Conservation (phyloP, 192 early-diverging fungal species). For the Oehlia diaphana region DNA sequence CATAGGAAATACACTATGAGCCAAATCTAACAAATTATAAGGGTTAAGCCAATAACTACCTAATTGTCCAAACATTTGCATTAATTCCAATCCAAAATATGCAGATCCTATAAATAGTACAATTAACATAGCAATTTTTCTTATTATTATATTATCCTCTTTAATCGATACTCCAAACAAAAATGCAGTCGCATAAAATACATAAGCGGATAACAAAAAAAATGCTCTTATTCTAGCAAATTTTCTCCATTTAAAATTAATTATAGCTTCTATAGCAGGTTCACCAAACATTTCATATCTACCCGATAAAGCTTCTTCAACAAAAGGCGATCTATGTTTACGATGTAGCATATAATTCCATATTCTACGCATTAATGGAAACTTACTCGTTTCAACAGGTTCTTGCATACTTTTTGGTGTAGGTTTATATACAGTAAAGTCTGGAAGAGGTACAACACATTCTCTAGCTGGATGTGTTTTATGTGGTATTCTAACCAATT, state of each 20-base stretch:
- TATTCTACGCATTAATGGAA: not conserved
- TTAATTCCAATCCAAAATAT: not conserved
- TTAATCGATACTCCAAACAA: not conserved
- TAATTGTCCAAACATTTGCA: slow-evolving; percentile 15
- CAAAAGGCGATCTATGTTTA: slow-evolving; percentile 4
- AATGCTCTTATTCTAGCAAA: slow-evolving; percentile 14
- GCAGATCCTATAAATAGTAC: not conserved
- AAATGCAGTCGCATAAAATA: not conserved
- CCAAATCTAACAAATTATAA: slow-evolving; percentile 14
- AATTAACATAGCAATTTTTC: not conserved
- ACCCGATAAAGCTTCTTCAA: slow-evolving; percentile 2
- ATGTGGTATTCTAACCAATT: slow-evolving; percentile 10
- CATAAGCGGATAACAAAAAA: not conserved
- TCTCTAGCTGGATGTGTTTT: slow-evolving; percentile 17
- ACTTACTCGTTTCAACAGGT: not conserved
- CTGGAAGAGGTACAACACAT: slow-evolving; percentile 16
- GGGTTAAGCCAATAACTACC: not conserved
- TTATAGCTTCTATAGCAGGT: slow-evolving; percentile 27
- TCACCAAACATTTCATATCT: slow-evolving; percentile 24
- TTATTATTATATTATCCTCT: not conserved
- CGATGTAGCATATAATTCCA: not conserved
- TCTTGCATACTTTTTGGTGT: slow-evolving; percentile 4
- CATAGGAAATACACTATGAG: slow-evolving; percentile 9
- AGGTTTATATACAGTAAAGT: slow-evolving; percentile 6
- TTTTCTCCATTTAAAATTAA: slow-evolving; percentile 29